A percentile compares a stretch with the other conserved stretches of the same genome.
These are phyloP conservation scores for Colletotrichum sublineola DNA, from an alignment of 2,329 filamentous ascomycete species.

Conservation along the genomic window DNA sequence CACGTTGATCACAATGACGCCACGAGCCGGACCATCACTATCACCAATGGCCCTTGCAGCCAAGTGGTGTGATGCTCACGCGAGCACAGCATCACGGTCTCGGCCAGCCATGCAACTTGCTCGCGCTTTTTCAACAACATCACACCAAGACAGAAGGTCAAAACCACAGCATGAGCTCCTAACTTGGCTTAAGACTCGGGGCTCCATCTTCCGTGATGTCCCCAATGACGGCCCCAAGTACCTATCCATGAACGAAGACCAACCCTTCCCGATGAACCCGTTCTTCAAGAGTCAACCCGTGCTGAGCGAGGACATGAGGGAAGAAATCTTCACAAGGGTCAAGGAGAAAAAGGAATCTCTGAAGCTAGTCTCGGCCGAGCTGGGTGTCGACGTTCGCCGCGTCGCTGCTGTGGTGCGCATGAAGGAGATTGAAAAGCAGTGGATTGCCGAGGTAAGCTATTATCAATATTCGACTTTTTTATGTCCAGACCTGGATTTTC, in stretches of 20 bases:
- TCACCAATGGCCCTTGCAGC: constrained; percentile 32
- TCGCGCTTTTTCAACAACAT: constrained; percentile 57
- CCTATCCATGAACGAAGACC: constrained; percentile 54
- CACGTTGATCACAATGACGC: constrained; percentile 28
- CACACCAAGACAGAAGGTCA: constrained; percentile 54
- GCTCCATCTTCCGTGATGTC: constrained; percentile 40
- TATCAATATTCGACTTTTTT: constrained; percentile 20
- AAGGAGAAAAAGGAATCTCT: constrained; percentile 76
- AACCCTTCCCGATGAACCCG: constrained; percentile 81
- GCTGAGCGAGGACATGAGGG: constrained; percentile 78
- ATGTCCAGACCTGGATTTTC: neutral
- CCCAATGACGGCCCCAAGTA: constrained; percentile 51
- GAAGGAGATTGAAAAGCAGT: constrained; percentile 87
- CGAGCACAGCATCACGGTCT: constrained; percentile 20
- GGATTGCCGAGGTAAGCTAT: constrained; percentile 79
- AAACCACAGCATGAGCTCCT: constrained; percentile 55
- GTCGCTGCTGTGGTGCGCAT: constrained; percentile 88
- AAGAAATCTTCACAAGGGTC: constrained; percentile 80
- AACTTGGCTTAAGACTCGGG: constrained; percentile 50
- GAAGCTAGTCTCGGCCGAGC: constrained; percentile 81
- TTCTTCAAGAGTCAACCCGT: constrained; percentile 79
- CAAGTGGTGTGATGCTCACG: constrained; percentile 33
- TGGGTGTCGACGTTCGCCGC: constrained; percentile 84
- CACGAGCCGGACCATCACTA: constrained; percentile 32
- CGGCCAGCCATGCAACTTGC: constrained; percentile 20